Evolutionary conservation across 257 asterid species (phyloP).

Genomic region (Solanum piurae): DNA sequence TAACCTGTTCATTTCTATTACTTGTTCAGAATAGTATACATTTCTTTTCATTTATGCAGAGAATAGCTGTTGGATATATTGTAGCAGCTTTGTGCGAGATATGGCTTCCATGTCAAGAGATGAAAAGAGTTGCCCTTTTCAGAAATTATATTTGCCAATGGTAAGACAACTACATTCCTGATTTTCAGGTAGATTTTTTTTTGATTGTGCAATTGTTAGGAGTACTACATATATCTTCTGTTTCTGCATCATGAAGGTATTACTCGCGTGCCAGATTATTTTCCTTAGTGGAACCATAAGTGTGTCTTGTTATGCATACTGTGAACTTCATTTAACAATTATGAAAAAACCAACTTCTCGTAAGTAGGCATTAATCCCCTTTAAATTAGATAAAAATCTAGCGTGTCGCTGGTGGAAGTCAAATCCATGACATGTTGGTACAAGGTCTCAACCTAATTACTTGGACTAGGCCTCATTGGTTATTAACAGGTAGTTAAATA

Average conservation of each 20-base stretch:
- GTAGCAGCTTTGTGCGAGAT: slow-evolving; percentile 75
- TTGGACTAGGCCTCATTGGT: background rate
- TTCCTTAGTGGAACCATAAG: background rate
- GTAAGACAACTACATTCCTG: slow-evolving; percentile 28
- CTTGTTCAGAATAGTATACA: background rate
- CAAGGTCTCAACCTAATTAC: background rate
- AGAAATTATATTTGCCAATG: slow-evolving; percentile 46
- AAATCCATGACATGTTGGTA: background rate
- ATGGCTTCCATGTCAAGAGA: slow-evolving; percentile 60
- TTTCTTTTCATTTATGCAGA: slow-evolving; percentile 24
- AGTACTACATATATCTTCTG: background rate
- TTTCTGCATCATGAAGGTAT: background rate
- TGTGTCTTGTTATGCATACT: background rate
- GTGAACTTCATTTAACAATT: background rate
- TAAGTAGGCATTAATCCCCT: background rate
- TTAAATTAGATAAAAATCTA: background rate
- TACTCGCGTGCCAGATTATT: background rate
- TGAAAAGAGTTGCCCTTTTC: slow-evolving; percentile 22
- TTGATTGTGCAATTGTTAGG: background rate
- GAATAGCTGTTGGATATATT: slow-evolving; percentile 76
- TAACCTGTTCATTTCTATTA: background rate
- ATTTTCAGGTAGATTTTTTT: background rate
- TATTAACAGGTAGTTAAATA: background rate
- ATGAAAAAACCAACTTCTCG: background rate
- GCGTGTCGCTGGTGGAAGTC: background rate